A percentile compares a stretch with the other conserved stretches of the same genome.
Evolutionary conservation across 352 stramenopile genomes (phyloP).

Genomic region (Thalassiosira livingstoniorum): DNA sequence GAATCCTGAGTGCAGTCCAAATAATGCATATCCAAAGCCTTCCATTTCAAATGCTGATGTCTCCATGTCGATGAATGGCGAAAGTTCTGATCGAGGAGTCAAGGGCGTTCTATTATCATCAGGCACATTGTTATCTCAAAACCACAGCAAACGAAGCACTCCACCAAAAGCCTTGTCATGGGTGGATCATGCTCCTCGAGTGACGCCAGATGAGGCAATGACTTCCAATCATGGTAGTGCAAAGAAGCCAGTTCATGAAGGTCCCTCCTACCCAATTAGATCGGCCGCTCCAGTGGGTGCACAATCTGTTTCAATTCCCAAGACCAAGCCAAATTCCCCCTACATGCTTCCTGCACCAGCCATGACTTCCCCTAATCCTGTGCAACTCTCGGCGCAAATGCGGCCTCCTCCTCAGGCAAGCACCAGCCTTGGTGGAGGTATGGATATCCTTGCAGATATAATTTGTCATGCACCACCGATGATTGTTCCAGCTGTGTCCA

Average conservation of each 20-base stretch:
- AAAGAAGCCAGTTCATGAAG: too few species aligned
- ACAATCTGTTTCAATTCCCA: too few species aligned
- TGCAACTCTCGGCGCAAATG: background rate
- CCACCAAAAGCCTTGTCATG: conserved; percentile 36
- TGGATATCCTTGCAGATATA: conserved; percentile 70
- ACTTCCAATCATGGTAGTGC: conserved; percentile 1
- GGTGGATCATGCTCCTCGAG: conserved; percentile 36
- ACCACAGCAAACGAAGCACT: background rate
- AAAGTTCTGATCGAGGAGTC: too few species aligned
- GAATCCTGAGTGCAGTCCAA: too few species aligned
- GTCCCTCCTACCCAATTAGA: too few species aligned
- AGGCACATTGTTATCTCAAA: background rate
- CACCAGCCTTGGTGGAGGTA: conserved; percentile 25
- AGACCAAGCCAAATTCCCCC: too few species aligned
- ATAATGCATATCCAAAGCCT: too few species aligned
- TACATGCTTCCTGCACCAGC: background rate
- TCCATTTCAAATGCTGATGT: too few species aligned
- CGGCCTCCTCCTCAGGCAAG: background rate
- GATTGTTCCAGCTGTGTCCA: conserved; percentile 26
- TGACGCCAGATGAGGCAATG: background rate
- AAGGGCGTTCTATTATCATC: conserved; percentile 7
- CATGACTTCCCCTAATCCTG: background rate
- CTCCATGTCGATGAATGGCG: too few species aligned
- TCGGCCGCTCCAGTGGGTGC: too few species aligned
- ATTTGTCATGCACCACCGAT: conserved; percentile 65